phyloP scores from a whole-genome alignment of 129 eudicot species.

The Ambrosia artemisiifolia region DNA sequence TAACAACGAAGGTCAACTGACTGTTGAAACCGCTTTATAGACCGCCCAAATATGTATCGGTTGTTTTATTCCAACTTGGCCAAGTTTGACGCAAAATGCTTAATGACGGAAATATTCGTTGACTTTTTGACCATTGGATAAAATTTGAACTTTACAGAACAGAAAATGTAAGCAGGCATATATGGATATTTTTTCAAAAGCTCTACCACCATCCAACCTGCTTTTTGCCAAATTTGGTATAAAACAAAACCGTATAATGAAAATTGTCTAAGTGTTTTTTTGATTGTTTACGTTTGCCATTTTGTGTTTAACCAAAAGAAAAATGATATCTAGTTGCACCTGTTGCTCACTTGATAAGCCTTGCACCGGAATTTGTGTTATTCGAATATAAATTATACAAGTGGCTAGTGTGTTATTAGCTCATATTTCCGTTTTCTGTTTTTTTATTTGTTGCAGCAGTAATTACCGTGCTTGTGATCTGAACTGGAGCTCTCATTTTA shows the following conservation, averaged over 20 bases:
- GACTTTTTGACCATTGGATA: not conserved
- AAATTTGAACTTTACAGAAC: not conserved
- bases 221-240: not conserved
- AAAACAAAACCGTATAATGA: not conserved
- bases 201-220: not conserved
- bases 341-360: no score
- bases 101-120: not conserved
- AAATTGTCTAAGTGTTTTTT: no score
- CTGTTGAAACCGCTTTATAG: not conserved
- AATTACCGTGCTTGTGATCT: slow-evolving; percentile 30
- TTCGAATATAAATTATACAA: not conserved
- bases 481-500: slow-evolving; percentile 13
- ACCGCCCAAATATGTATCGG: not conserved
- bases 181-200: not conserved
- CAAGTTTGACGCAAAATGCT: not conserved
- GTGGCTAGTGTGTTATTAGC: not conserved
- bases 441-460: slow-evolving; percentile 16
- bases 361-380: not conserved
- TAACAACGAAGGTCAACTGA: no score
- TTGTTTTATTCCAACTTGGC: not conserved
- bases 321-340: no score
- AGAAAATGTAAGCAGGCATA: not conserved
- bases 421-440: not conserved
- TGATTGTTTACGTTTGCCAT: no score
- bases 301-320: no score